Evolutionary conservation across 202 grass and related monocot genomes (phyloP), one percentile per base, ranked within the genome.

Genomic region (Schoenoplectus triqueter): DNA sequence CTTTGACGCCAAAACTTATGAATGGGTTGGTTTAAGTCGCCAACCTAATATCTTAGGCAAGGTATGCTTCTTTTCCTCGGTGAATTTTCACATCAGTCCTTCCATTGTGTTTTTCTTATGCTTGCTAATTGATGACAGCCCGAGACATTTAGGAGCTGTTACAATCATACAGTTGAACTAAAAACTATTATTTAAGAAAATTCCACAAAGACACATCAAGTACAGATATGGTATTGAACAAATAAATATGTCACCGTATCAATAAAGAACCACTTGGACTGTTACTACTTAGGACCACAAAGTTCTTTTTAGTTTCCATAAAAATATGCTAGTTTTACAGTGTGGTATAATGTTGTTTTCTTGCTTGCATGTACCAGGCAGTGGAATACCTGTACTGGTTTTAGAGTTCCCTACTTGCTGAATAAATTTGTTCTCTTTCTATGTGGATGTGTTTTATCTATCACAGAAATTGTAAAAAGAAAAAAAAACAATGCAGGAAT

Each of bases 1-100:
- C 86, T 99, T 99, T 14, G 96, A 99, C 86, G 96, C 92, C 9
- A 96, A 92, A 84, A 99, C 93, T 55, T 99, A 99, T 69, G 90
- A 94, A 73, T 99, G 96, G 96, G 96, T 96, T 84, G 96, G 96
- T 54, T 85, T 99, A 83, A 99, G 96, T 77, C 96, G 90, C 64
- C 93, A 99, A 54, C 96, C 96, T 75, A 99, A 96, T 82, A 96
- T 99, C 64, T 95, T 99, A 61, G 91, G 91, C 87, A 99, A 99
- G 93, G 96, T 99, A 94, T 82, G 87, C 50, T 64, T 21, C 9
- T 11, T 85, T 87, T 51, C 55, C 48, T 75, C 9, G 2, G 4
- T 22, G 9, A 49, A 49, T 54, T 67, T 78, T 18, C 31, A 60
- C 11, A 40, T 77, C 44, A 61, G 31, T 60, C 49, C 45, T 72